phyloP scores from a whole-genome alignment of 2,329 filamentous ascomycete genomes.

The Pseudogymnoascus sp. region DNA sequence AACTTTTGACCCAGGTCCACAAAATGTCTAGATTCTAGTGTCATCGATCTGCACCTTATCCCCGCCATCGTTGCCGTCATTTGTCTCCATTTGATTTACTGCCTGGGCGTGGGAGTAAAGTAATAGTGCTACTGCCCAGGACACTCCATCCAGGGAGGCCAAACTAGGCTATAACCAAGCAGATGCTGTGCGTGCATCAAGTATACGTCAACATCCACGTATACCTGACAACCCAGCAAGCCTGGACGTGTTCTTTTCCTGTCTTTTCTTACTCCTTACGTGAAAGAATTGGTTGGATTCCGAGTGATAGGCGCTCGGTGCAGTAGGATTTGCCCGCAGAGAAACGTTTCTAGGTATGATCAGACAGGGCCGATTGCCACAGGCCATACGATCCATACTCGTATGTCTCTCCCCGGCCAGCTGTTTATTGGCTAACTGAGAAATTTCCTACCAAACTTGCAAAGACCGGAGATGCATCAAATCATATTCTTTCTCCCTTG shows the following conservation, averaged over 20 bases:
- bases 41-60: neutral
- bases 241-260: neutral
- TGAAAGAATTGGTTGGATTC: neutral
- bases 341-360: conserved; percentile 8
- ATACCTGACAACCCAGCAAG: neutral
- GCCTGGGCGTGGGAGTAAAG: neutral
- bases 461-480: neutral
- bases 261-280: neutral
- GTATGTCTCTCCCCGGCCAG: neutral
- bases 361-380: conserved; percentile 2
- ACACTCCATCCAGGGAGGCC: neutral
- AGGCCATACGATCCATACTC: neutral
- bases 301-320: neutral
- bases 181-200: conserved; percentile 6
- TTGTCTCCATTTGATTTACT: neutral
- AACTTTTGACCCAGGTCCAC: neutral
- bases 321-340: neutral
- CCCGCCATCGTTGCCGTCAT: neutral
- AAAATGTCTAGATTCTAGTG: neutral
- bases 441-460: neutral
- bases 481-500: neutral
- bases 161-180: neutral
- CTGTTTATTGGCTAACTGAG: neutral
- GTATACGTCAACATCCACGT: neutral
- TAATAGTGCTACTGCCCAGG: neutral